Conservation (phyloP, 2,329 filamentous ascomycete genomes). For the Thelonectria rubi region DNA sequence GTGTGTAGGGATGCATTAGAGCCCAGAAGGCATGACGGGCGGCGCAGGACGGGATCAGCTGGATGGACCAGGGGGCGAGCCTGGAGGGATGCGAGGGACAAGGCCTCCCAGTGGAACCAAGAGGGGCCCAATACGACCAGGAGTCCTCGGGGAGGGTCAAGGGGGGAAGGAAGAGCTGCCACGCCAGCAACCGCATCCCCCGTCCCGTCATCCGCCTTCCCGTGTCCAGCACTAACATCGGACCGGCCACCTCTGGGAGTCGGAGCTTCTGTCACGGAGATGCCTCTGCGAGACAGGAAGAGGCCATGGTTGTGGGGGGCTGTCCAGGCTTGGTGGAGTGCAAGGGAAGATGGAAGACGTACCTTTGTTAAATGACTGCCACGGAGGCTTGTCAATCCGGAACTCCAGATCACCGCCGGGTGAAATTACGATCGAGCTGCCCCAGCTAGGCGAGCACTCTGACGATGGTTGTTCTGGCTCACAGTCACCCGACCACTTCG, state of each 20-base stretch:
- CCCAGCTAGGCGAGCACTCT: slow-evolving; percentile 16
- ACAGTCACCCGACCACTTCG: slow-evolving; percentile 24
- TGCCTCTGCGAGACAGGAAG: slow-evolving; percentile 10
- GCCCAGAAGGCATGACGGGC: slow-evolving; percentile 24
- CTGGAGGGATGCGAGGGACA: slow-evolving; percentile 26
- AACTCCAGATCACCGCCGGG: slow-evolving; percentile 30
- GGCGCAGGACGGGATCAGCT: slow-evolving; percentile 40
- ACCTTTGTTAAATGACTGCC: slow-evolving; percentile 17
- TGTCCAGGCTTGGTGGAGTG: neutral
- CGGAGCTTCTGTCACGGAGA: slow-evolving; percentile 9
- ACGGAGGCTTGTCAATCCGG: slow-evolving; percentile 13
- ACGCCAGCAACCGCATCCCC: slow-evolving; percentile 31
- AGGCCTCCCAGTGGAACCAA: slow-evolving; percentile 28
- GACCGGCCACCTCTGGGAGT: neutral
- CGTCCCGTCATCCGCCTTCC: slow-evolving; percentile 41
- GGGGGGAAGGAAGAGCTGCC: neutral
- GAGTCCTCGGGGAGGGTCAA: slow-evolving; percentile 29
- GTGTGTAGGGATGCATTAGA: slow-evolving; percentile 45
- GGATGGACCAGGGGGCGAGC: slow-evolving; percentile 24
- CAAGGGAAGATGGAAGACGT: slow-evolving; percentile 23
- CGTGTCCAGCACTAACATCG: slow-evolving; percentile 25
- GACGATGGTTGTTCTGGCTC: slow-evolving; percentile 25
- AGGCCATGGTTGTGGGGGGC: slow-evolving; percentile 11
- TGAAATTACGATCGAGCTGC: slow-evolving; percentile 38
- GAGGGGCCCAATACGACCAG: slow-evolving; percentile 17